A percentile compares a stretch with the other conserved stretches of the same genome.
Evolutionary conservation across 2,329 filamentous ascomycete genomes (phyloP).

Genomic region (Arthrinium puccinioides): DNA sequence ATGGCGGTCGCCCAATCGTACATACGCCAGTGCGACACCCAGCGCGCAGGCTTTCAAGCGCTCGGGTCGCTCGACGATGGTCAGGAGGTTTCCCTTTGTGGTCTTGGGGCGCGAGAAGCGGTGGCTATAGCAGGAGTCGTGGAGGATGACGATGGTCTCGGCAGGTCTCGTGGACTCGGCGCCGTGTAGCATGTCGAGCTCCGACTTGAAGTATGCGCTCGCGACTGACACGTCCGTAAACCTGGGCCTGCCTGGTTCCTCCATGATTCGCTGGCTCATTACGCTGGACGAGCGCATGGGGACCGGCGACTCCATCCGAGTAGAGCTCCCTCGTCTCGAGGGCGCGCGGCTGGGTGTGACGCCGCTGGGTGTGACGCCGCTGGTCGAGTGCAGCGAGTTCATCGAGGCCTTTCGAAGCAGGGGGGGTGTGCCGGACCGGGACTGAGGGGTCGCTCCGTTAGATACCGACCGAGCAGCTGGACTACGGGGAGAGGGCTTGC

Average conservation of each 20-base stretch:
- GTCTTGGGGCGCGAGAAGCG: conserved; percentile 79
- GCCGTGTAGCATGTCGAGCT: conserved; percentile 57
- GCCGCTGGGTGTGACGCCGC: conserved; percentile 27
- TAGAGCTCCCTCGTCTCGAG: conserved; percentile 42
- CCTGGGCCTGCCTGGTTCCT: conserved; percentile 28
- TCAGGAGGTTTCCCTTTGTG: conserved; percentile 60
- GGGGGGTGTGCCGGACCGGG: conserved; percentile 40
- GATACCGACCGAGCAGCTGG: conserved; percentile 27
- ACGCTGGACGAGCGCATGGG: conserved; percentile 8
- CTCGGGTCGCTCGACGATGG: conserved; percentile 91
- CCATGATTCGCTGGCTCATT: conserved; percentile 17
- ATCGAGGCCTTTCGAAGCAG: conserved; percentile 50
- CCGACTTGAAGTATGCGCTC: conserved; percentile 59
- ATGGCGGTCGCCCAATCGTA: conserved; percentile 79
- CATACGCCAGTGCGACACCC: conserved; percentile 80
- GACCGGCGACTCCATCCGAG: conserved; percentile 36
- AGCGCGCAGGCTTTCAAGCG: conserved; percentile 76
- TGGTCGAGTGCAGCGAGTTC: conserved; percentile 47
- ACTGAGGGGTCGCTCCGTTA: conserved; percentile 25
- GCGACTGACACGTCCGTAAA: conserved; percentile 53
- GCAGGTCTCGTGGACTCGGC: conserved; percentile 30
- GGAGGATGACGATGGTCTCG: conserved; percentile 75
- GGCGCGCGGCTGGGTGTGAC: conserved; percentile 29
- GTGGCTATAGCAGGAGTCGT: conserved; percentile 94
- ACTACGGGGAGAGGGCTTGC: conserved; percentile 32